Conservation (phyloP, 306 rosid species). For the Begonia loranthoides region DNA sequence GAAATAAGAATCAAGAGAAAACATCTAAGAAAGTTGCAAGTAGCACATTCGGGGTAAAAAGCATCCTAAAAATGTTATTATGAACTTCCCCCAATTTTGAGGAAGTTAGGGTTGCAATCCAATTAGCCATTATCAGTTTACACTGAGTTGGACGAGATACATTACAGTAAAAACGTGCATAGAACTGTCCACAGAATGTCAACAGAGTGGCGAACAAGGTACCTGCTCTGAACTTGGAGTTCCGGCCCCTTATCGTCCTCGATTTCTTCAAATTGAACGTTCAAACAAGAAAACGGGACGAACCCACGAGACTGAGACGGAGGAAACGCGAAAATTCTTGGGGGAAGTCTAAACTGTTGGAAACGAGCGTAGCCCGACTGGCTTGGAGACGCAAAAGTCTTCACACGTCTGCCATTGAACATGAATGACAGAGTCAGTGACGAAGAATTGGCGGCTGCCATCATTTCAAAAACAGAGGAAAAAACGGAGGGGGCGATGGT, state of each 20-base stretch:
- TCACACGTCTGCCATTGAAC: conserved; percentile 2
- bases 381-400: conserved; percentile 5
- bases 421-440: conserved; percentile 14
- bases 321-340: conserved; percentile 2
- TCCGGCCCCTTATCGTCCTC: conserved; percentile 11
- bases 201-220: conserved; percentile 10
- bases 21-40: background rate
- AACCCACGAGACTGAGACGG: conserved; percentile 14
- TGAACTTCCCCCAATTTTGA: too few relatives aligned
- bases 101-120: too few relatives aligned
- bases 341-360: conserved; percentile 7
- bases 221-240: conserved; percentile 49
- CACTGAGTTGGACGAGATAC: background rate
- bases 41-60: background rate
- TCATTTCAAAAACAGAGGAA: conserved; percentile 1
- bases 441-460: conserved; percentile 18
- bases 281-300: conserved; percentile 21
- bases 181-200: background rate
- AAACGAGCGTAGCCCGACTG: conserved; percentile 7
- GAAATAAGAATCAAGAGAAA: background rate
- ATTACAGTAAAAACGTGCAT: background rate
- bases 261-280: conserved; percentile 16
- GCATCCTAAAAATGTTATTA: too few relatives aligned
- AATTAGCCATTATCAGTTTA: background rate
- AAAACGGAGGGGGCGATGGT: background rate